phyloP scores from a whole-genome alignment of 1,139 yeast species.

The Blastobotrys aristatus region DNA sequence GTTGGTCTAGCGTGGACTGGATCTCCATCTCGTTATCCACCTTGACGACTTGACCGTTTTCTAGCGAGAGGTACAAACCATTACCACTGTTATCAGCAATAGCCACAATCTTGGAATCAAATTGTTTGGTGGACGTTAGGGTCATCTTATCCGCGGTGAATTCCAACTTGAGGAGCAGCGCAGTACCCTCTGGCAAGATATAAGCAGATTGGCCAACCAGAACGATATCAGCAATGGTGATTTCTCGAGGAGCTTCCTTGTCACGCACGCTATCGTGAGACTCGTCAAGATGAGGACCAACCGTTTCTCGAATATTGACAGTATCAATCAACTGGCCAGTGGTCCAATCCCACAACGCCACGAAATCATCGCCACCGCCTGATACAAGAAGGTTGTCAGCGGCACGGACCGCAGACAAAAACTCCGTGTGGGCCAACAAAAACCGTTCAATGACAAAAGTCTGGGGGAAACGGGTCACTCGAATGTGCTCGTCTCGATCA shows the following conservation, averaged over 20 bases:
- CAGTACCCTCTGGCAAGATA: conserved; percentile 6
- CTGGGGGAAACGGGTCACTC: conserved; percentile 78
- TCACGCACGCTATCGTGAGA: conserved; percentile 18
- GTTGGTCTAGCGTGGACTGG: not conserved
- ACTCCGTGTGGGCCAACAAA: conserved; percentile 84
- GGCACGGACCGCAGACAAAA: conserved; percentile 57
- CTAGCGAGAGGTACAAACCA: not conserved
- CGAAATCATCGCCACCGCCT: conserved; percentile 84
- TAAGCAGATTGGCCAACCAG: conserved; percentile 36
- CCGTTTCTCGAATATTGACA: conserved; percentile 43
- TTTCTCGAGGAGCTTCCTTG: conserved; percentile 50
- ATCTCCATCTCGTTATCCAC: not conserved
- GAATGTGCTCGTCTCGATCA: conserved; percentile 95
- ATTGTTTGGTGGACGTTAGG: not conserved
- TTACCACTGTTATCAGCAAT: not conserved
- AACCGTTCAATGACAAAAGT: conserved; percentile 73
- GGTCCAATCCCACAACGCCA: conserved; percentile 79
- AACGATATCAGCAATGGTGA: conserved; percentile 64
- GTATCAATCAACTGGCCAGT: conserved; percentile 44
- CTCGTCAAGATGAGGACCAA: conserved; percentile 21
- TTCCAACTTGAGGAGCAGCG: conserved; percentile 2
- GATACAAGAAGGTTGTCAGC: conserved; percentile 51
- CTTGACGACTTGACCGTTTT: not conserved
- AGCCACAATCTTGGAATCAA: conserved; percentile 1
- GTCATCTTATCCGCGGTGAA: not conserved